Conservation (phyloP, 1,284 basidiomycete genomes). For the Pseudozyma pruni region DNA sequence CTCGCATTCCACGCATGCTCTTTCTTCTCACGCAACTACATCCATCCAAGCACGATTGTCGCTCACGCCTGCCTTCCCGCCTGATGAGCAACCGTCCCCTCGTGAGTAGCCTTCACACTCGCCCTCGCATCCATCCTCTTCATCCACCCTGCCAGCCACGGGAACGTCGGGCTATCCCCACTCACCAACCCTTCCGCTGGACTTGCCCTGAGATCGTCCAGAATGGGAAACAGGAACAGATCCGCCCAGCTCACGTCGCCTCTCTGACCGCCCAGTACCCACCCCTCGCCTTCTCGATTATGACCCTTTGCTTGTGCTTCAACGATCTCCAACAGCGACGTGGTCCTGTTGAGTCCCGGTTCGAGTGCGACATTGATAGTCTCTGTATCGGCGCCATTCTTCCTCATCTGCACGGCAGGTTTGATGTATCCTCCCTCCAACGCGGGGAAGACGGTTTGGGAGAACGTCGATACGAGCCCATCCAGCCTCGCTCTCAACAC, state of each 20-base stretch:
- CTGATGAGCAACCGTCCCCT: conserved; percentile 11
- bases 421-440: conserved; percentile 39
- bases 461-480: conserved; percentile 21
- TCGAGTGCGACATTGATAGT: conserved; percentile 38
- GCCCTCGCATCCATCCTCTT: conserved; percentile 18
- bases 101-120: conserved; percentile 17
- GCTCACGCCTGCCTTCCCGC: neutral
- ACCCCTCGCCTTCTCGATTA: neutral
- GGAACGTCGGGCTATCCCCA: conserved; percentile 19
- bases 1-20: too few species aligned
- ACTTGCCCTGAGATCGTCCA: conserved; percentile 27
- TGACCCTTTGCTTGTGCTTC: conserved; percentile 13
- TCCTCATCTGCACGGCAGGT: conserved; percentile 25
- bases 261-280: conserved; percentile 10
- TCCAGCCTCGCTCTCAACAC: conserved; percentile 16
- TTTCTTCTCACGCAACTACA: neutral
- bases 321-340: conserved; percentile 29
- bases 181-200: conserved; percentile 12
- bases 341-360: conserved; percentile 6
- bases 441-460: conserved; percentile 32
- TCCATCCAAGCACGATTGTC: neutral
- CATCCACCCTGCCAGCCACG: conserved; percentile 25
- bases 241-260: conserved; percentile 30
- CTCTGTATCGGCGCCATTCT: conserved; percentile 32
- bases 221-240: conserved; percentile 44